Evolutionary conservation across 345 rosid species (phyloP), one percentile per base, ranked within the genome.

Genomic region (Brassica napus): DNA sequence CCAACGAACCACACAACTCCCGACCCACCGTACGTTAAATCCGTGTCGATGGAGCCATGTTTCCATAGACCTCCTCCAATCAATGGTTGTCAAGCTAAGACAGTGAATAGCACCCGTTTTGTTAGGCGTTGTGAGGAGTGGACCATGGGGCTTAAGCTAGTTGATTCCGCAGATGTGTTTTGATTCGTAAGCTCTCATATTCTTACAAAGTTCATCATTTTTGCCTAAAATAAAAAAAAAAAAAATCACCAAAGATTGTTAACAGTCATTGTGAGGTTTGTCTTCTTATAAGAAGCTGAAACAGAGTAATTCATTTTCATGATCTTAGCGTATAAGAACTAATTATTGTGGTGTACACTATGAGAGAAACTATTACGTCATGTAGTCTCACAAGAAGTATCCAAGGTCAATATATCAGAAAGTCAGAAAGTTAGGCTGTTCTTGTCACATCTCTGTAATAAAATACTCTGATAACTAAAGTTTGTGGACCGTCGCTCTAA

Each of bases 41-140:
- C 60, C 57, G 24, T 67, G 71, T 80, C 86, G 1, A 72, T 81
- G 77, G 87, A 85, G 69, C 83, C 86, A 4, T 85, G 87, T 69
- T 80, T 74, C 35, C 84, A 71, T 58, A 21, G 37, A 37, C 47
- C 47, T 39, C 74, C 77, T 72, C 84, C 84, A 8, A 68, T 23
- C 15, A 6, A 62, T 71, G 79, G 69, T 18, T 83, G 83, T 71
- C 65, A 71, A 24, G 78, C 80, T 2, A 55, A 79, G 68, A n/a
- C 77, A 1, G 54, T 72, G 18, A 64, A 75, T 3, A 35, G 7
- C 55, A 28, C 69, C 2, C 75, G 72, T 54, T 73, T 77, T 81
- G 79, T 85, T 2, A 83, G 55, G 75, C 76, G 30, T 67, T 85
- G 86, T 60, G 83, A 85, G 63, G 88, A 85, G 62, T 42, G 73